Conservation (phyloP, 2,329 filamentous ascomycete genomes). For the Endoconidiophora polonica region DNA sequence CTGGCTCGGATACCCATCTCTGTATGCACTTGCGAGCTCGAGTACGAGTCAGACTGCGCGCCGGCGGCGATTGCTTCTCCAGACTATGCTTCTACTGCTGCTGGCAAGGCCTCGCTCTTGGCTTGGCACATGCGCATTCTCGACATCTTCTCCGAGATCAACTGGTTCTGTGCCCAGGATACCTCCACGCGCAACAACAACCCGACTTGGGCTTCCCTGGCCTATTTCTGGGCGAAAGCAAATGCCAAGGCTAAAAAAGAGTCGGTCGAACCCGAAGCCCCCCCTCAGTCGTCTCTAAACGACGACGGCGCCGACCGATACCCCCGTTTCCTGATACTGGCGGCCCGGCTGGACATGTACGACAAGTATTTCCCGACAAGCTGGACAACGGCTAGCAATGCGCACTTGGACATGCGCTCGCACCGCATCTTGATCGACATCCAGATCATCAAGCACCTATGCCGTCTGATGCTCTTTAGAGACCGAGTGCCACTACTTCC, state of each 20-base stretch:
- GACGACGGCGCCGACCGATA: not conserved
- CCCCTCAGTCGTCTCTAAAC: not conserved
- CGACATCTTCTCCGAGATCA: slow-evolving; percentile 5
- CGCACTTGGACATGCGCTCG: not conserved
- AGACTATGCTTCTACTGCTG: not conserved
- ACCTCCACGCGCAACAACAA: not conserved
- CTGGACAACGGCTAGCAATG: not conserved
- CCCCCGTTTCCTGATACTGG: not conserved
- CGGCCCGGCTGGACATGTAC: not conserved
- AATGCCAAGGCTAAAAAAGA: too few relatives aligned
- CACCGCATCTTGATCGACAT: not conserved
- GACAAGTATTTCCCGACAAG: not conserved
- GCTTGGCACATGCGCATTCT: slow-evolving; percentile 1
- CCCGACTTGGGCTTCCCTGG: not conserved
- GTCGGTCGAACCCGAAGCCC: not conserved
- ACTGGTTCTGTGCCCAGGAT: slow-evolving; percentile 4
- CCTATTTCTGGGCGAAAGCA: too few relatives aligned
- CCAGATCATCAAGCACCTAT: not conserved
- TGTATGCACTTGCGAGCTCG: not conserved
- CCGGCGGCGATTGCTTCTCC: not conserved
- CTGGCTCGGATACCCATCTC: not conserved
- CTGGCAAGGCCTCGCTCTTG: not conserved
- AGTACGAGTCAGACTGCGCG: not conserved
- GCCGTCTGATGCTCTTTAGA: slow-evolving; percentile 1
- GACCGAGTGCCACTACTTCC: slow-evolving; percentile 2